Conservation (phyloP, 2,329 filamentous ascomycete genomes). For the Monosporascus sp. region DNA sequence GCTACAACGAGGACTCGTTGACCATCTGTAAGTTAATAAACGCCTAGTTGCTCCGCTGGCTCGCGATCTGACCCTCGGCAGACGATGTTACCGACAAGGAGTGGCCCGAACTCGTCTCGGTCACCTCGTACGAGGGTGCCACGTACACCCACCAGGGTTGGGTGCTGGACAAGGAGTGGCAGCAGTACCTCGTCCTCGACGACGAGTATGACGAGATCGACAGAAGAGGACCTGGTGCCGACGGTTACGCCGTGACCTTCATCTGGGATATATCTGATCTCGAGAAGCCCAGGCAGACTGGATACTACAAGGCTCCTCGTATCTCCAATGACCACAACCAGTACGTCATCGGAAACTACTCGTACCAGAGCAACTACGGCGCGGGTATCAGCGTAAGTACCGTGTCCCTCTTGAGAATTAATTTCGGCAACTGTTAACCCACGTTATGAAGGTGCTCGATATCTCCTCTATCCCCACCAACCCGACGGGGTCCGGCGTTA, state of each 20-base stretch:
- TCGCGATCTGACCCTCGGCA: no score
- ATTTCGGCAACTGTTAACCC: not conserved
- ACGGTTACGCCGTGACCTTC: slow-evolving; percentile 37
- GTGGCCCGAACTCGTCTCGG: slow-evolving; percentile 37
- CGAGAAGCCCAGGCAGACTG: slow-evolving; percentile 33
- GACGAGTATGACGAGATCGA: slow-evolving; percentile 44
- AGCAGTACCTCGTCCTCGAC: slow-evolving; percentile 37
- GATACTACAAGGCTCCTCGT: slow-evolving; percentile 32
- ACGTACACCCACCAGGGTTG: slow-evolving; percentile 51
- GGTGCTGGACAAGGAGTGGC: slow-evolving; percentile 35
- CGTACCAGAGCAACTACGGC: slow-evolving; percentile 41
- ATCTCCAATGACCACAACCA: slow-evolving; percentile 39
- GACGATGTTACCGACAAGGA: slow-evolving; percentile 44
- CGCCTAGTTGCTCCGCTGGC: no score
- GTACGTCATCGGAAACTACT: slow-evolving; percentile 31
- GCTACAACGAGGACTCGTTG: slow-evolving; percentile 48
- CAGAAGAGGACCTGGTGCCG: slow-evolving; percentile 28
- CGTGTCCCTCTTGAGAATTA: not conserved
- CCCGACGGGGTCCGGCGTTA: slow-evolving; percentile 22
- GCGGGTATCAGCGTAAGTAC: slow-evolving; percentile 25
- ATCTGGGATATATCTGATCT: slow-evolving; percentile 40
- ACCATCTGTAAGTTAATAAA: slow-evolving; percentile 30
- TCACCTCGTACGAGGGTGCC: slow-evolving; percentile 47
- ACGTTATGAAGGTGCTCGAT: not conserved
- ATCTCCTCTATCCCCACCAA: slow-evolving; percentile 25